These are phyloP conservation scores for Rhizopogon rudus DNA, from an alignment of 768 basidiomycete genomes.

Conservation along the genomic window DNA sequence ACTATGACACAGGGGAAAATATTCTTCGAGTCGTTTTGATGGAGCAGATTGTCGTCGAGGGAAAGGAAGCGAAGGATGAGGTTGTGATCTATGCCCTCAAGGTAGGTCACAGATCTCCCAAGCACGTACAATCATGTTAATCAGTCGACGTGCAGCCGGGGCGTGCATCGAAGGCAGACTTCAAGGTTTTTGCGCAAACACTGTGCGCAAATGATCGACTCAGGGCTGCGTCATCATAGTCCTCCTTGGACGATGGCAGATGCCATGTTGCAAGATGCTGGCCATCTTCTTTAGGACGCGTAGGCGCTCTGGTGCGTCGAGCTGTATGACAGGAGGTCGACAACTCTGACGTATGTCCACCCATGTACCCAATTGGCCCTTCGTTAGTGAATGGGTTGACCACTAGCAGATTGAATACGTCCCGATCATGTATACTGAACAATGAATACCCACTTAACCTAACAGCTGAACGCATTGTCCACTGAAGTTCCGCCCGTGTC, in stretches of 20 bases:
- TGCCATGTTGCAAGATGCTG: not conserved
- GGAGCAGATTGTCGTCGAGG: constrained; percentile 34
- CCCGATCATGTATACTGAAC: not conserved
- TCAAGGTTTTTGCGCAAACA: constrained; percentile 45
- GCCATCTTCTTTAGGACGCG: not conserved
- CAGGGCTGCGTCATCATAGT: constrained; percentile 1
- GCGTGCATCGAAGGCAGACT: constrained; percentile 46
- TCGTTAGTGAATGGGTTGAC: not conserved
- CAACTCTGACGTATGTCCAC: no score
- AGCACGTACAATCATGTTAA: not conserved
- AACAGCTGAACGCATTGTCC: not conserved
- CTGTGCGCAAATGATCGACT: constrained; percentile 35
- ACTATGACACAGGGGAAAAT: constrained; percentile 51
- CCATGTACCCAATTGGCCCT: not conserved
- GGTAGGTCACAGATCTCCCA: constrained; percentile 29
- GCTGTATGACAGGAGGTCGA: not conserved
- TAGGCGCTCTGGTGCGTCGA: not conserved
- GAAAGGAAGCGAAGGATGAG: constrained; percentile 27
- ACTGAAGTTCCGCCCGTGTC: not conserved
- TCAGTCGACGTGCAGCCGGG: constrained; percentile 20
- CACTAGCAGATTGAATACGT: not conserved
- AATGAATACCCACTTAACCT: not conserved
- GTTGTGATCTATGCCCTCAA: constrained; percentile 62
- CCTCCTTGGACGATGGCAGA: not conserved
- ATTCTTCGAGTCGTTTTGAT: constrained; percentile 51